Conservation (phyloP, 352 stramenopile genomes). For the Globisporangium rhizosaccharum region DNA sequence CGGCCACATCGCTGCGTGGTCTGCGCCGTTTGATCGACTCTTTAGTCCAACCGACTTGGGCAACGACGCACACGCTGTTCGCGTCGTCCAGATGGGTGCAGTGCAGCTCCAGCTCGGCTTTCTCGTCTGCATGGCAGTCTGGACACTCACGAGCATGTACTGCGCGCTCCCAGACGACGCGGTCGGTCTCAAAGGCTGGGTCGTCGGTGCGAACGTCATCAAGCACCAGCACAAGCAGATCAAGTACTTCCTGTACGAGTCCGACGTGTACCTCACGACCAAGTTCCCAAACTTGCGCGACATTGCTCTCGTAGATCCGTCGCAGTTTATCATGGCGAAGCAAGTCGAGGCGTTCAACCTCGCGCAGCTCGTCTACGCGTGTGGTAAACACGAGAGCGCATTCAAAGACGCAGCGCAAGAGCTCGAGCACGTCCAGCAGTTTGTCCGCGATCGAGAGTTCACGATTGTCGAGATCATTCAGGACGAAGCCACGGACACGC, state of each 20-base stretch:
- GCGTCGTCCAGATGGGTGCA: slow-evolving; percentile 16
- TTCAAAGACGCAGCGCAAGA: slow-evolving; percentile 13
- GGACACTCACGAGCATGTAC: slow-evolving; percentile 26
- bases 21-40: slow-evolving; percentile 21
- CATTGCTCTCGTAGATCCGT: slow-evolving; percentile 20
- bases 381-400: slow-evolving; percentile 25
- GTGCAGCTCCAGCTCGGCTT: slow-evolving; percentile 29
- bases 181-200: slow-evolving; percentile 16
- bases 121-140: slow-evolving; percentile 22
- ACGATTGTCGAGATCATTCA: slow-evolving; percentile 28
- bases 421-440: slow-evolving; percentile 15
- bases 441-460: slow-evolving; percentile 24
- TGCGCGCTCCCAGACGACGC: slow-evolving; percentile 25
- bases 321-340: slow-evolving; percentile 32
- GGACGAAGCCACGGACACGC: slow-evolving; percentile 29
- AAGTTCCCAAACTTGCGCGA: slow-evolving; percentile 21
- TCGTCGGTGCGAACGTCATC: slow-evolving; percentile 7
- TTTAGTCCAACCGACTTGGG: slow-evolving; percentile 13
- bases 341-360: slow-evolving; percentile 47
- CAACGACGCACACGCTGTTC: slow-evolving; percentile 6
- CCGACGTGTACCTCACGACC: slow-evolving; percentile 29
- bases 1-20: slow-evolving; percentile 28
- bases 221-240: slow-evolving; percentile 13
- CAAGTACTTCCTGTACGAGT: slow-evolving; percentile 37
- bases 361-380: slow-evolving; percentile 34